Base-by-base conservation (phyloP, 1,284 basidiomycete genomes). In the Wallemia ichthyophaga region DNA sequence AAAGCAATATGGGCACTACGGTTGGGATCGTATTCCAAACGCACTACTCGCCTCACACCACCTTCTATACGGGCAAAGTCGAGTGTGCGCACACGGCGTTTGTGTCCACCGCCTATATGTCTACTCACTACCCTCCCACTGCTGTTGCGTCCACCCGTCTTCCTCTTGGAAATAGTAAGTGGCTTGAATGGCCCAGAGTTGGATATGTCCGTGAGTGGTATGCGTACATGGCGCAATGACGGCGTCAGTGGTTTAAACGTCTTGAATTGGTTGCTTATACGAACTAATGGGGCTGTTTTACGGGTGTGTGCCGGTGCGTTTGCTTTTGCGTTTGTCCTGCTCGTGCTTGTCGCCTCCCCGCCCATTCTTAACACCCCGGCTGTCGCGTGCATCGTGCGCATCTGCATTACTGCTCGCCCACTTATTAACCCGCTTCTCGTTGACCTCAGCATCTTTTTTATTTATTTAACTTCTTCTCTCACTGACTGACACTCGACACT, bases 1-100 rank as follows among this genome's bases (percentile, higher is more conserved):
- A 98, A 76, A 1, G 92, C 92, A 66, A 98, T 91, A 70, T 98
- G 94, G 1, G 85, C 87, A 54, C 82, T 85, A 58, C 92, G 77
- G 27, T 85, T 85, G 0, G 92, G 92, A 73, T 98, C 92, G 69
- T 95, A 98, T 71, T 98, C 92, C 65, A 98, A 85, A 54, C 91
- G 78, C 17, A 92, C 76, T 54, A 96, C 89, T 64, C 87, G 81
- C 68, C 88, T 85, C 53, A 82, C 74, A 5, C 92, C 92, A 0
- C 77, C 71, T 62, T 82, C 79, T 57, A 71, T 71, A 58, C 86
- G 79, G 72, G 77, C 75, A 68, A 94, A 98, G 71, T 98, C 94
- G 61, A 98, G 73, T 53, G 82, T 74, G 26, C 94, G 79, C 63
- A 95, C 78, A 33, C 94, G 79, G 60, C 82, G 80, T 63, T 77